Percentiles rank a stretch among this genome's conserved stretches.
Evolutionary conservation across 805 yeast species (phyloP).

Genomic region (Cyberlindnera mississippiensis): DNA sequence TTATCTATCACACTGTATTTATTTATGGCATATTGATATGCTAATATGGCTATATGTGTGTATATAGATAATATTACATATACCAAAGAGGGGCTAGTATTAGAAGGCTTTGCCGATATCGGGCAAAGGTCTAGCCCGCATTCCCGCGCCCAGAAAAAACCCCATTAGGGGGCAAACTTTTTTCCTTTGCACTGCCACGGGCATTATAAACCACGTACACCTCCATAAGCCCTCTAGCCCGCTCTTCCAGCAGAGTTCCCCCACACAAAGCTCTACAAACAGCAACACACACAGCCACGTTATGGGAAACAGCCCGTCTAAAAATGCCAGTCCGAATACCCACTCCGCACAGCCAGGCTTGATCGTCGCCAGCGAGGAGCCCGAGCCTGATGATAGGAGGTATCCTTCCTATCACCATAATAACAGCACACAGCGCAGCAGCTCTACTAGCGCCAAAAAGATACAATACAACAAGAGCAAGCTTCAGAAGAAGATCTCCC

Average conservation of each 20-base stretch:
- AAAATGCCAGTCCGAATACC: conserved; percentile 36
- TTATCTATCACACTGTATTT: too few species aligned
- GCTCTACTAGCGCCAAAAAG: conserved; percentile 19
- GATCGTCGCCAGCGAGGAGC: conserved; percentile 32
- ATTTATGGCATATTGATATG: too few species aligned
- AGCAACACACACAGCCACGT: conserved; percentile 9
- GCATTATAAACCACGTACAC: too few species aligned
- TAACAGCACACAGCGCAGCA: conserved; percentile 15
- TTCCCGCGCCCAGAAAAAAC: too few species aligned
- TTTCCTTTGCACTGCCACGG: too few species aligned
- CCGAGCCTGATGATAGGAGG: conserved; percentile 49
- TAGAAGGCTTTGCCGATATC: too few species aligned
- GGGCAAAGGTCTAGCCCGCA: too few species aligned
- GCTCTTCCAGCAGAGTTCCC: neutral
- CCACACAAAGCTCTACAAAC: neutral
- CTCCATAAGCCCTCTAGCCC: too few species aligned
- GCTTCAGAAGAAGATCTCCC: conserved; percentile 16
- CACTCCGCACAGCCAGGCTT: conserved; percentile 30
- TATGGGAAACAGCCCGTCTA: conserved; percentile 69
- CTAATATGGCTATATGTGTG: too few species aligned
- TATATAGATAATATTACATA: too few species aligned
- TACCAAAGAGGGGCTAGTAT: too few species aligned
- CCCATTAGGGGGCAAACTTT: too few species aligned
- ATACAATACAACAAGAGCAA: conserved; percentile 21
- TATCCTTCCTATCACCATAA: conserved; percentile 32